Percentiles rank a stretch among this genome's conserved stretches.
These are phyloP conservation scores for Volutella citrinella DNA, from an alignment of 2,329 filamentous ascomycete species.

Conservation along the genomic window DNA sequence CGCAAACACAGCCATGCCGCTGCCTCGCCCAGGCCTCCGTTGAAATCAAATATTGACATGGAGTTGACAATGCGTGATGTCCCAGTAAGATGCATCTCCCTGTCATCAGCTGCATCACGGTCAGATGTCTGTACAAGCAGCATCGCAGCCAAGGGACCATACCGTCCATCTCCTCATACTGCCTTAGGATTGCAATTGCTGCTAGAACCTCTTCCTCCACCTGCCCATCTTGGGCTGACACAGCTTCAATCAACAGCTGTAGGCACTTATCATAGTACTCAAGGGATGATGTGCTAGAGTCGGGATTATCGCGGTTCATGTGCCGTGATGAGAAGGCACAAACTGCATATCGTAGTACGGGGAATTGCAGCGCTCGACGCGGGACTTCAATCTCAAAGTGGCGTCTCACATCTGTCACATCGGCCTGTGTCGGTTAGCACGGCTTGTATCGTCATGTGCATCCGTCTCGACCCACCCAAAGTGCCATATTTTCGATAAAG, in stretches of 20 bases:
- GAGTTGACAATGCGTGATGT: slow-evolving; percentile 18
- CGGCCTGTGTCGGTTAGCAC: slow-evolving; percentile 4
- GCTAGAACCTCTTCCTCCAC: slow-evolving; percentile 12
- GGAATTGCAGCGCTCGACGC: slow-evolving; percentile 10
- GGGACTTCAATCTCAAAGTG: slow-evolving; percentile 18
- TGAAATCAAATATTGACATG: slow-evolving; percentile 17
- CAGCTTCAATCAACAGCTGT: slow-evolving; percentile 11
- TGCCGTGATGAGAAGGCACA: slow-evolving; percentile 15
- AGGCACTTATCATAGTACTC: slow-evolving; percentile 15
- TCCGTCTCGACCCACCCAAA: slow-evolving; percentile 4
- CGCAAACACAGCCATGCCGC: slow-evolving; percentile 16
- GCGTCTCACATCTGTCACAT: slow-evolving; percentile 12
- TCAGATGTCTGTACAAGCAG: not conserved
- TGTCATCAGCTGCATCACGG: slow-evolving; percentile 10
- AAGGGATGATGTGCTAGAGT: slow-evolving; percentile 9
- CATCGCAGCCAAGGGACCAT: not conserved
- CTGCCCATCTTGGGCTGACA: slow-evolving; percentile 10
- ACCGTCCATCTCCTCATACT: slow-evolving; percentile 16
- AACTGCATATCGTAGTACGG: slow-evolving; percentile 14
- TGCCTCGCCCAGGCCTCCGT: slow-evolving; percentile 15
- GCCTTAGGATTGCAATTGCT: slow-evolving; percentile 9
- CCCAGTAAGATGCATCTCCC: slow-evolving; percentile 14
- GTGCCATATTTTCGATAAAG: slow-evolving; percentile 13
- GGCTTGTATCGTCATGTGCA: too few relatives aligned
- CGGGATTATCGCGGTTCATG: slow-evolving; percentile 7